Base-by-base conservation (phyloP, 176 grass and related monocot species). In the Ensete ventricosum region DNA sequence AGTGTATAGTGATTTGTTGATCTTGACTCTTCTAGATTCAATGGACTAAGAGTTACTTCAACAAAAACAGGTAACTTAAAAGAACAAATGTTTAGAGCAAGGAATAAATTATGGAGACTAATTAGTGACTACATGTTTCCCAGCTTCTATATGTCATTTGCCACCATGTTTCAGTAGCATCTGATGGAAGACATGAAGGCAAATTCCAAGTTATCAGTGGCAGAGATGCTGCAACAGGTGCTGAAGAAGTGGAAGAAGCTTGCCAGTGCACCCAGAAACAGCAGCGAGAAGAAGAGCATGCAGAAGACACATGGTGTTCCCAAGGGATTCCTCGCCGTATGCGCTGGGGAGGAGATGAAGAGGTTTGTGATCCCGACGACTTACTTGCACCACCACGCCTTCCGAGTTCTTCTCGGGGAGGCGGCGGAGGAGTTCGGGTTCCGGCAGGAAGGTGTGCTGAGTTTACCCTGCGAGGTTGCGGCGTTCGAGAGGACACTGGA, bases 371-470 rank as follows among this genome's bases (percentile, higher is more conserved):
- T 96, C 78, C 89, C 93, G 49, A 96, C 93, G 9, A 82, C 89
- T 60, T 96, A 90, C 85, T 82, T 96, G 34, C 79, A 85, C 48
- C 93, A 96, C 79, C 73, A 87, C 78, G 93, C 89, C 7, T 96
- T 96, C 75, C 81, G 75, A 8, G 83, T 81, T 68, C 82, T 96
- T 53, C 89, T 96, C 66, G 84, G 87, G 67, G 89, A 92, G 51
- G 89, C 85, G 10, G 93, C 90, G 82, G 93, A 96, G 85, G 93
- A 96, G 79, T 96, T 92, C 66, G 93, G 93, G 26, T 96, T 92
- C 88, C 83, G 74, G 52, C 82, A 96, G 52, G 76, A 90, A 76
- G 93, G 93, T 54, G 93, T 86, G 20, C 79, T 92, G 78, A 83
- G 93, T 64, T 90, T 96, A 70, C 93, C 93, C 71, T 96, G 93